Conservation (phyloP, 495 filamentous ascomycete species). For the Neurospora sp. region DNA sequence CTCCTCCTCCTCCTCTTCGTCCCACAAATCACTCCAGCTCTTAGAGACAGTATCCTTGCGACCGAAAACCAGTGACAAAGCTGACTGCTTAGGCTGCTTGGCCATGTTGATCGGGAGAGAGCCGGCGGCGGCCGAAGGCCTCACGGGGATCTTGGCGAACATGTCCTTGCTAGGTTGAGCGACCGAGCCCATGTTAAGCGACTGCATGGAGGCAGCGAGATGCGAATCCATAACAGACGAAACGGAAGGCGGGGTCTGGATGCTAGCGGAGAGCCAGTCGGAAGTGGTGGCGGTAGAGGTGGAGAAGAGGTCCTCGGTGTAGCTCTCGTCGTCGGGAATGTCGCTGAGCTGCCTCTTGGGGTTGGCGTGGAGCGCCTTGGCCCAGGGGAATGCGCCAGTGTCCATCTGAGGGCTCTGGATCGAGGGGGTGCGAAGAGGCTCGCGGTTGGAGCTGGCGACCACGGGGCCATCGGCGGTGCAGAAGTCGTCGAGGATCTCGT, state of each 20-base stretch:
- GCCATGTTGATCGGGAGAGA: constrained; percentile 68
- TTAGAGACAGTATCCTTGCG: constrained; percentile 71
- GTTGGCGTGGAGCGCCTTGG: constrained; percentile 75
- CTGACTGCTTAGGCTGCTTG: constrained; percentile 48
- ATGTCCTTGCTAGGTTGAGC: constrained; percentile 22
- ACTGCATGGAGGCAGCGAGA: constrained; percentile 60
- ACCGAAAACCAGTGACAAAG: constrained; percentile 69
- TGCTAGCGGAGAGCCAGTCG: constrained; percentile 61
- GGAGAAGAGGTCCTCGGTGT: constrained; percentile 83
- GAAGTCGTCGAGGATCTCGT: constrained; percentile 88
- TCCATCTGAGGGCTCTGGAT: constrained; percentile 80
- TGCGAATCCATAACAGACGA: constrained; percentile 69
- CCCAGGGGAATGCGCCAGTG: constrained; percentile 84
- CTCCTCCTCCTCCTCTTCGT: constrained; percentile 63
- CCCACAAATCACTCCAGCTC: constrained; percentile 96
- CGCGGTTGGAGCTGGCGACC: constrained; percentile 76
- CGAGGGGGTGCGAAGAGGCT: constrained; percentile 91
- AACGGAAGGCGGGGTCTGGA: constrained; percentile 58
- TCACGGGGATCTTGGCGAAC: constrained; percentile 18
- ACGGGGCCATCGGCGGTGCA: constrained; percentile 66
- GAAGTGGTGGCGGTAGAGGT: constrained; percentile 56
- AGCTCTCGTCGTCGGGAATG: constrained; percentile 66
- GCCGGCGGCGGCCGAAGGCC: constrained; percentile 47
- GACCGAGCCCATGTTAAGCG: constrained; percentile 35
- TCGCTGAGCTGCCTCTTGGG: constrained; percentile 77